Percentiles rank a stretch among this genome's conserved stretches.
These are phyloP conservation scores for Ustilago lituana DNA, from an alignment of 1,284 basidiomycete genomes.

Conservation along the genomic window DNA sequence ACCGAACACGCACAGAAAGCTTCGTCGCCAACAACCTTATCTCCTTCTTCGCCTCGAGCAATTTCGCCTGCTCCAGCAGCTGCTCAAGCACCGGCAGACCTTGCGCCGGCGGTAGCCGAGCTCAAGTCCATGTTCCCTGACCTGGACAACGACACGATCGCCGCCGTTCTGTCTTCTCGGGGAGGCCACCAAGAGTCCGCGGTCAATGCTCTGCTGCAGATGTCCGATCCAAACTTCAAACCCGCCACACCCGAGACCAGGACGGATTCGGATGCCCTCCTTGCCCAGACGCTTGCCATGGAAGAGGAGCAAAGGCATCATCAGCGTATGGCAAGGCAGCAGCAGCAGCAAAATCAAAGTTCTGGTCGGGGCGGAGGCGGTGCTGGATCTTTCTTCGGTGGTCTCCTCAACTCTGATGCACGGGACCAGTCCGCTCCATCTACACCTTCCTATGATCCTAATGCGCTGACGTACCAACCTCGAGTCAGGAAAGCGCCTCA, in stretches of 20 bases:
- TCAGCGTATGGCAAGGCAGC: constrained; percentile 16
- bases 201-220: constrained; percentile 55
- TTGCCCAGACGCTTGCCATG: constrained; percentile 51
- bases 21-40: constrained; percentile 42
- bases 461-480: constrained; percentile 54
- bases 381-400: constrained; percentile 36
- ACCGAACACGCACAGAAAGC: constrained; percentile 16
- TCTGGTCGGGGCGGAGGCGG: constrained; percentile 41
- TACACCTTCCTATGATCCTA: constrained; percentile 50
- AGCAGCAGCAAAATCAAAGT: constrained; percentile 29
- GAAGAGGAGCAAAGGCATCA: constrained; percentile 47
- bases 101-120: constrained; percentile 39
- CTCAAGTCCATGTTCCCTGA: constrained; percentile 59
- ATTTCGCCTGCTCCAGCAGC: constrained; percentile 26
- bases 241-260: constrained; percentile 26
- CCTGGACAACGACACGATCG: constrained; percentile 54
- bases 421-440: constrained; percentile 9
- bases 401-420: constrained; percentile 21
- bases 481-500: constrained; percentile 30
- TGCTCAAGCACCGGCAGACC: constrained; percentile 1
- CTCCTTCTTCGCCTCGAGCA: constrained; percentile 43
- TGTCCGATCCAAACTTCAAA: constrained; percentile 58
- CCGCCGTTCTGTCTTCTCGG: constrained; percentile 49
- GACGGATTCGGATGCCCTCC: constrained; percentile 51
- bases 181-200: constrained; percentile 55